Conservation (phyloP, 78 protist species). For the Dictyostelium discoideum region dicty_2.7 NC_007090.3:3850501-3851000, state of each 20-base stretch:
- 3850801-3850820: constrained; percentile 51
- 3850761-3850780: constrained; percentile 84
- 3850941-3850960: not conserved
- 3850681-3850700: not conserved
- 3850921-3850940: not conserved
- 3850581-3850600: constrained; percentile 4
- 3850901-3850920: not conserved
- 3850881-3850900: constrained; percentile 36
- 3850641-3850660: not conserved
- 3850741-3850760: constrained; percentile 37
- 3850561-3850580: constrained; percentile 17
- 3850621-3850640: not conserved
- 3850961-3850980: not conserved
- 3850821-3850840: constrained; percentile 77
- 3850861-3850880: constrained; percentile 79
- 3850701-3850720: constrained; percentile 11
- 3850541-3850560: constrained; percentile 75
- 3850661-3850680: not conserved
- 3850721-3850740: not conserved
- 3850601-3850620: not conserved
- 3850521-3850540: constrained; percentile 60
- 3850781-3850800: constrained; percentile 86
- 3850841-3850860: constrained; percentile 79
- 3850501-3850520: constrained; percentile 79
- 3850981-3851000: not conserved